A percentile compares a stretch with the other conserved stretches of the same genome.
These are phyloP conservation scores for Fusarium brachygibbosum DNA, from an alignment of 2,329 filamentous ascomycete genomes.

Conservation along the genomic window DNA sequence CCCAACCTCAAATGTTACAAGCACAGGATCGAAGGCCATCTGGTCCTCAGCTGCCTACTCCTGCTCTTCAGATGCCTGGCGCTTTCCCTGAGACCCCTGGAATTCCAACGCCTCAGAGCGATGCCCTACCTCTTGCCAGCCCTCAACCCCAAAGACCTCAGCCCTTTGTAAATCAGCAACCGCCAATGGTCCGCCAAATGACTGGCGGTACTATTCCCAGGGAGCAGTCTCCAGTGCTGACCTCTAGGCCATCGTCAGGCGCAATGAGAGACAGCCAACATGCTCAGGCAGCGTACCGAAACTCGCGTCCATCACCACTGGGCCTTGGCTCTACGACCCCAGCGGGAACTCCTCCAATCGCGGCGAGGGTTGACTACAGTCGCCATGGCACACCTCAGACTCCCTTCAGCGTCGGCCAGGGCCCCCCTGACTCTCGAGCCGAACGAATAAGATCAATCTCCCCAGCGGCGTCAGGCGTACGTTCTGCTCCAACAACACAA, in stretches of 20 bases:
- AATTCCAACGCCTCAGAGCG: slow-evolving; percentile 9
- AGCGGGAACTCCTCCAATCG: slow-evolving; percentile 31
- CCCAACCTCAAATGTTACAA: slow-evolving; percentile 12
- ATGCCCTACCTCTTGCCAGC: slow-evolving; percentile 26
- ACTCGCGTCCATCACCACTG: slow-evolving; percentile 36
- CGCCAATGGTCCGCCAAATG: slow-evolving; percentile 36
- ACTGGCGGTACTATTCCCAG: slow-evolving; percentile 29
- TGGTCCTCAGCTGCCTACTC: slow-evolving; percentile 18
- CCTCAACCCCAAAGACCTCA: slow-evolving; percentile 41
- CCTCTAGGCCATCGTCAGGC: slow-evolving; percentile 26
- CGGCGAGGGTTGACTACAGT: slow-evolving; percentile 11
- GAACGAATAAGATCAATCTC: slow-evolving; percentile 36
- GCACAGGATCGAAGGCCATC: slow-evolving; percentile 27
- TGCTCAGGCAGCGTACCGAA: slow-evolving; percentile 27
- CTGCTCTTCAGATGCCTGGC: slow-evolving; percentile 27
- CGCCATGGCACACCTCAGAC: slow-evolving; percentile 33
- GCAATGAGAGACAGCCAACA: slow-evolving; percentile 25
- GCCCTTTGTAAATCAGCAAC: slow-evolving; percentile 22
- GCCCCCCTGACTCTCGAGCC: slow-evolving; percentile 19
- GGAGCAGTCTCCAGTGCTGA: slow-evolving; percentile 35
- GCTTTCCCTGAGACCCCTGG: slow-evolving; percentile 22
- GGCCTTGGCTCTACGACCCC: slow-evolving; percentile 39
- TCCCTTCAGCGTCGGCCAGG: slow-evolving; percentile 26
- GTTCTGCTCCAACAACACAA: slow-evolving; percentile 33
- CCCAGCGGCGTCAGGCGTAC: slow-evolving; percentile 28